A percentile compares a stretch with the other conserved stretches of the same genome.
These are phyloP conservation scores for Pinus albicaulis DNA, from an alignment of 75 land plant species.

Conservation along the genomic window DNA sequence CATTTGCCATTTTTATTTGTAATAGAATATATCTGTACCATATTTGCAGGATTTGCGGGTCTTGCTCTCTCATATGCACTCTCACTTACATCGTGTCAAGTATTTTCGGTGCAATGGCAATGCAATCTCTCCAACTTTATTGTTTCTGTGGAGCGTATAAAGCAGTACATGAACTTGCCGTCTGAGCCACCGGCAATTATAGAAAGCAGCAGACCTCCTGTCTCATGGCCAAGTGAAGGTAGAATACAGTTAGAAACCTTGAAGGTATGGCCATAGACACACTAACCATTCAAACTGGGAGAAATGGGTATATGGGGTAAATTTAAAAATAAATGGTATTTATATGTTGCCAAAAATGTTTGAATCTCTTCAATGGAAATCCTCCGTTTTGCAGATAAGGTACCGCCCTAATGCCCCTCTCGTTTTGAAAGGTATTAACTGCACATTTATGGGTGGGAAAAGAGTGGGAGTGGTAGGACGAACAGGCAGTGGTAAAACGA, in stretches of 20 bases:
- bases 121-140: constrained; percentile 79
- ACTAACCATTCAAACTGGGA: not conserved
- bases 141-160: constrained; percentile 88
- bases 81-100: constrained; percentile 57
- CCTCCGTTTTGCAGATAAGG: constrained; percentile 57
- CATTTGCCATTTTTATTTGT: not conserved
- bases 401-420: constrained; percentile 73
- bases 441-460: constrained; percentile 81
- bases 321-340: not conserved
- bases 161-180: constrained; percentile 64
- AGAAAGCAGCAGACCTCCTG: constrained; percentile 53
- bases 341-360: too few species aligned
- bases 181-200: constrained; percentile 80
- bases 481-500: constrained; percentile 96
- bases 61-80: constrained; percentile 86
- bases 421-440: constrained; percentile 69
- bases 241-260: constrained; percentile 57
- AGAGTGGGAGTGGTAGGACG: constrained; percentile 92
- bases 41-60: constrained; percentile 53
- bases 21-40: not conserved
- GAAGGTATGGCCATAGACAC: constrained; percentile 42
- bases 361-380: too few species aligned
- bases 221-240: constrained; percentile 80
- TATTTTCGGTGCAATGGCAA: constrained; percentile 62
- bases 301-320: not conserved